Base-by-base conservation (phyloP, 176 grass and related monocot genomes). In the maize (Zea mays) region DNA sequence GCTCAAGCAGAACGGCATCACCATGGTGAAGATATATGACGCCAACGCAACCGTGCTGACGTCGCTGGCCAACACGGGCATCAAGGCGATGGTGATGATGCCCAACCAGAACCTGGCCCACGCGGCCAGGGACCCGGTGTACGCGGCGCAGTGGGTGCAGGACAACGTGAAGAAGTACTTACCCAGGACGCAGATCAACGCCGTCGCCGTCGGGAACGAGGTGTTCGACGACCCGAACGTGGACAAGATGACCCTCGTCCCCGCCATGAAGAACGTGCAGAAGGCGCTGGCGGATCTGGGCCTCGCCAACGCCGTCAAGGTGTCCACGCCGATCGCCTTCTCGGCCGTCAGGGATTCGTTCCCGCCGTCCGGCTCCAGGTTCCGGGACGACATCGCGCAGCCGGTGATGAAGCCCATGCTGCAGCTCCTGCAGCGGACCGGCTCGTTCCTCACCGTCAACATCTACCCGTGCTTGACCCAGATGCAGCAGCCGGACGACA, bases 201-300 rank as follows among this genome's bases (percentile, higher is more conserved):
- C 75, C 83, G 67, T 88, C 0, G 83, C 86, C 39, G 86, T 92
- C 2, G 86, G 86, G 10, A 91, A 93, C 55, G 90, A 93, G 78
- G 87, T 93, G 36, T 93, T 93, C 68, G 80, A 17, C 38, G 21
- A 41, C 40, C 40, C 40, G 5, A 41, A 5, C 40, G 40, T 41
- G 5, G 40, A 41, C 40, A 41, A 41, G 40, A 41, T 41, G 40
- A 41, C 3, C 40, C 76, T 79, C 3, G 76, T 68, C 5, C 49
- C 48, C 3, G 76, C 83, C 43, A 19, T 75, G 46, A 19, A 51
- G 0, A 68, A 76, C 49, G 65, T 89, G 6, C 82, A 89, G 13
- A 48, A 13, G 5, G 82, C 87, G 65, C 81, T 90, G 10, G 68
- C 45, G 8, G 44, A 68, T 17, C 77, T 89, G 17, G 4, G 37